Conservation (phyloP, 257 asterid genomes). For the Solanum pimpinellifolium region DNA sequence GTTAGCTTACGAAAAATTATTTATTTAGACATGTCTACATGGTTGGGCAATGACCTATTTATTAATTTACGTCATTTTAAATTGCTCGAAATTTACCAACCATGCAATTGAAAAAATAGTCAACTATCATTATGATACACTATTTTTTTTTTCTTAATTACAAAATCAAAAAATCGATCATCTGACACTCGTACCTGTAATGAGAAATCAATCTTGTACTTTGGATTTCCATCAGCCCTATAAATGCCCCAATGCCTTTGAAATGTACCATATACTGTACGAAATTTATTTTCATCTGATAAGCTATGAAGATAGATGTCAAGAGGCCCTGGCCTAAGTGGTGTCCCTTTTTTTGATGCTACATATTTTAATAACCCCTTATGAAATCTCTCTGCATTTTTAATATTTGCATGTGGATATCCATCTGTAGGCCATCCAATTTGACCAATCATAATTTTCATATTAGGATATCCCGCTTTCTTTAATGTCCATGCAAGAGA, state of each 20-base stretch:
- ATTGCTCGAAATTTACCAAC: too few species aligned
- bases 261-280: neutral
- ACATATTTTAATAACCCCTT: conserved; percentile 13
- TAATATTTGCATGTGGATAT: neutral
- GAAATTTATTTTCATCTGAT: conserved; percentile 25
- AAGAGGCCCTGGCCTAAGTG: conserved; percentile 19
- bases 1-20: neutral
- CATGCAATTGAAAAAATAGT: neutral
- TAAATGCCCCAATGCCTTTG: conserved; percentile 57
- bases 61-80: neutral
- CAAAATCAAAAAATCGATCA: neutral
- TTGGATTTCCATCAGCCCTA: conserved; percentile 34
- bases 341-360: conserved; percentile 32
- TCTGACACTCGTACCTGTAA: neutral
- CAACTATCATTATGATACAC: neutral
- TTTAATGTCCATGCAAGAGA: conserved; percentile 16
- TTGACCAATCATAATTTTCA: conserved; percentile 20
- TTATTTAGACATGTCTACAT: neutral
- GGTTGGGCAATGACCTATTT: neutral
- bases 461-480: conserved; percentile 16
- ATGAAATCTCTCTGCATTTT: conserved; percentile 26
- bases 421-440: conserved; percentile 72
- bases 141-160: neutral
- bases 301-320: conserved; percentile 26
- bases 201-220: conserved; percentile 32